A percentile compares a stretch with the other conserved stretches of the same genome.
Evolutionary conservation across 2,329 filamentous ascomycete genomes (phyloP).

Genomic region (Coleophoma eucalyptorum): DNA sequence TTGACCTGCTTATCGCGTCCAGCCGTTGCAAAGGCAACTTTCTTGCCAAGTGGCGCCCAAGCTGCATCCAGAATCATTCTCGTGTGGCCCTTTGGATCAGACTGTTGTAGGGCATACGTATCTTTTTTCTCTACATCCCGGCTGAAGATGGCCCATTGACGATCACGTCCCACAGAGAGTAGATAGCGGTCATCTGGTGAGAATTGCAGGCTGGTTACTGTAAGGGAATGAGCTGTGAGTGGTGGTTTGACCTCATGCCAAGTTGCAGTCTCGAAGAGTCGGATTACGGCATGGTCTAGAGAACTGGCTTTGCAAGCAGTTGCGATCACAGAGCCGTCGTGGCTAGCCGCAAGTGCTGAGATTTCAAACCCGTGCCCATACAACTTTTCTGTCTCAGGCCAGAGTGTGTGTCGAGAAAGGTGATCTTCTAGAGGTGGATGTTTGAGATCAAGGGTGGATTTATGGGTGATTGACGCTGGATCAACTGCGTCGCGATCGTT

Average conservation of each 20-base stretch:
- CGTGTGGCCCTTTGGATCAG: constrained; percentile 80
- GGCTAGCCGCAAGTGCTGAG: constrained; percentile 75
- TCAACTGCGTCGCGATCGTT: constrained; percentile 51
- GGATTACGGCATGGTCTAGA: constrained; percentile 89
- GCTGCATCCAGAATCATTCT: constrained; percentile 89
- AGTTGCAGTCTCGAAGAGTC: constrained; percentile 78
- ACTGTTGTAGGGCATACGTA: constrained; percentile 53
- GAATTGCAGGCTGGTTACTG: constrained; percentile 79
- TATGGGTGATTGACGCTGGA: constrained; percentile 50
- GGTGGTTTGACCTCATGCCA: constrained; percentile 89
- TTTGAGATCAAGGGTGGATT: constrained; percentile 59
- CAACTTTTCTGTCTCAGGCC: constrained; percentile 94
- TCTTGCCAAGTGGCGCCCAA: constrained; percentile 58
- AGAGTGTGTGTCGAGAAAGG: constrained; percentile 84
- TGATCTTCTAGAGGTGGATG: constrained; percentile 88
- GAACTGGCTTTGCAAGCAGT: constrained; percentile 93
- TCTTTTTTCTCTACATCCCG: constrained; percentile 33
- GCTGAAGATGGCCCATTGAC: constrained; percentile 84
- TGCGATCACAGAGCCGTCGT: constrained; percentile 73
- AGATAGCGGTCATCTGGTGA: constrained; percentile 69
- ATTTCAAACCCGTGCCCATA: constrained; percentile 99
- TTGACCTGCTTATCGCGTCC: constrained; percentile 85
- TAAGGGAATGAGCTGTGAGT: constrained; percentile 80
- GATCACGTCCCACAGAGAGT: constrained; percentile 85
- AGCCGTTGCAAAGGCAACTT: constrained; percentile 73